A percentile compares a stretch with the other conserved stretches of the same genome.
Conservation (phyloP, 2,329 filamentous ascomycete genomes). For the Hymenoscyphus linearis region DNA sequence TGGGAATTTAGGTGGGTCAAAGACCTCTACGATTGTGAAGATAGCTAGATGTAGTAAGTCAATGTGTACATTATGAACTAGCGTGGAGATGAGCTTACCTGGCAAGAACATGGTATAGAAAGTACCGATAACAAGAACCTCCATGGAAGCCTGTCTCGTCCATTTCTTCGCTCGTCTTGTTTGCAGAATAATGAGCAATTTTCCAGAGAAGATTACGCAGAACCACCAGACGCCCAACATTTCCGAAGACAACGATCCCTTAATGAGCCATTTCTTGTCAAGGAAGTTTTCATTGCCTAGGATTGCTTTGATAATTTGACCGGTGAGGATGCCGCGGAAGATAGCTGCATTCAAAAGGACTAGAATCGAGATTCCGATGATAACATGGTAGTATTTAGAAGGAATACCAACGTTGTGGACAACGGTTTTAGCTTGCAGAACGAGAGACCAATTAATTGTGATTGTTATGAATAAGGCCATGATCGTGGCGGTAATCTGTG, state of each 20-base stretch:
- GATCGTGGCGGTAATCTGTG: slow-evolving; percentile 43
- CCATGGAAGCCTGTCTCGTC: slow-evolving; percentile 57
- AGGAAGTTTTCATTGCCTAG: slow-evolving; percentile 20
- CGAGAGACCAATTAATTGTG: slow-evolving; percentile 52
- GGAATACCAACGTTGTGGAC: slow-evolving; percentile 39
- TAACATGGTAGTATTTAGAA: slow-evolving; percentile 34
- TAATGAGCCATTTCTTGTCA: slow-evolving; percentile 36
- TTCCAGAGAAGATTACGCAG: slow-evolving; percentile 55
- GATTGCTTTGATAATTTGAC: slow-evolving; percentile 38
- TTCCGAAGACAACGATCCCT: slow-evolving; percentile 44
- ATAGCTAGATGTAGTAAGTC: slow-evolving; percentile 41
- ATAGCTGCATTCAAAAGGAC: slow-evolving; percentile 47
- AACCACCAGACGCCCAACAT: slow-evolving; percentile 57
- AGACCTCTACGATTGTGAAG: slow-evolving; percentile 54
- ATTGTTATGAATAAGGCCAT: slow-evolving; percentile 48
- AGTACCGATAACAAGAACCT: slow-evolving; percentile 62
- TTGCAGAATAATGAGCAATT: slow-evolving; percentile 53
- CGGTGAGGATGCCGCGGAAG: slow-evolving; percentile 47
- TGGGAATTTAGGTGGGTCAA: slow-evolving; percentile 36
- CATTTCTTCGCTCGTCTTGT: slow-evolving; percentile 52
- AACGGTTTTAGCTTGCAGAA: slow-evolving; percentile 59
- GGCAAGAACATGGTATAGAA: slow-evolving; percentile 62
- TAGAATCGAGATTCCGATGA: slow-evolving; percentile 43
- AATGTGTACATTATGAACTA: slow-evolving; percentile 1
- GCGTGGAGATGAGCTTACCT: slow-evolving; percentile 39